Evolutionary conservation across 2,329 filamentous ascomycete genomes (phyloP).

Genomic region (Aspergillus sp.): DNA sequence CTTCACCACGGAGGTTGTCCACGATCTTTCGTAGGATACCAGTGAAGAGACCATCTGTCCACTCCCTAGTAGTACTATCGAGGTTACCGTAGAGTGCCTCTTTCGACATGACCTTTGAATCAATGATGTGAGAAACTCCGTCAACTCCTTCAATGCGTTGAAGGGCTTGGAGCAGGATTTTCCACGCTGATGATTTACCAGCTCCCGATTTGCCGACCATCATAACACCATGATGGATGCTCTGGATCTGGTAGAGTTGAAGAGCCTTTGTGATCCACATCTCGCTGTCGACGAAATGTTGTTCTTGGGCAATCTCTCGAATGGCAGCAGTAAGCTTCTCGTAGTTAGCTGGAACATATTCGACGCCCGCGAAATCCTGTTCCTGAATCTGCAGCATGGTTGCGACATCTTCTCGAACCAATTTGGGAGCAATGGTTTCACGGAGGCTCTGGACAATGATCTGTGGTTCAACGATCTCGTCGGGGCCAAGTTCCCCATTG

Average conservation of each 20-base stretch:
- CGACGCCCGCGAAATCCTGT: slow-evolving; percentile 85
- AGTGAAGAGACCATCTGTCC: slow-evolving; percentile 98
- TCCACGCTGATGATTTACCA: slow-evolving; percentile 95
- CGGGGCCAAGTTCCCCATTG: slow-evolving; percentile 59
- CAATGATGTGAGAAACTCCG: slow-evolving; percentile 94
- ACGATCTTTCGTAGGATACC: slow-evolving; percentile 98
- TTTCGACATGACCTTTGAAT: slow-evolving; percentile 99
- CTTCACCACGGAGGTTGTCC: slow-evolving; percentile 95
- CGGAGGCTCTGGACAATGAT: slow-evolving; percentile 98
- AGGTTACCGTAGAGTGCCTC: slow-evolving; percentile 94
- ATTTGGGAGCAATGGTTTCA: slow-evolving; percentile 96
- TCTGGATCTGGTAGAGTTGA: slow-evolving; percentile 96
- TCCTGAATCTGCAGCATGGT: slow-evolving; percentile 81
- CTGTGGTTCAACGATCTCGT: slow-evolving; percentile 83
- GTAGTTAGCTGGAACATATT: slow-evolving; percentile 88
- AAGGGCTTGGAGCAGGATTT: slow-evolving; percentile 82
- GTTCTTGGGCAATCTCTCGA: slow-evolving; percentile 75
- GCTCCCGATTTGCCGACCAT: slow-evolving; percentile 99
- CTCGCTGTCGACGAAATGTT: slow-evolving; percentile 85
- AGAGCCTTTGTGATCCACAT: slow-evolving; percentile 97
- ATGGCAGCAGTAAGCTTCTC: slow-evolving; percentile 78
- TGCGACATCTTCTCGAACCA: slow-evolving; percentile 89
- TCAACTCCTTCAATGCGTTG: slow-evolving; percentile 89
- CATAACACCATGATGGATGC: slow-evolving; percentile 99
- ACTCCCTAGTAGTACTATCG: slow-evolving; percentile 95